phyloP scores from a whole-genome alignment of 1,284 basidiomycete genomes.

The Cryptococcus sp. region DNA sequence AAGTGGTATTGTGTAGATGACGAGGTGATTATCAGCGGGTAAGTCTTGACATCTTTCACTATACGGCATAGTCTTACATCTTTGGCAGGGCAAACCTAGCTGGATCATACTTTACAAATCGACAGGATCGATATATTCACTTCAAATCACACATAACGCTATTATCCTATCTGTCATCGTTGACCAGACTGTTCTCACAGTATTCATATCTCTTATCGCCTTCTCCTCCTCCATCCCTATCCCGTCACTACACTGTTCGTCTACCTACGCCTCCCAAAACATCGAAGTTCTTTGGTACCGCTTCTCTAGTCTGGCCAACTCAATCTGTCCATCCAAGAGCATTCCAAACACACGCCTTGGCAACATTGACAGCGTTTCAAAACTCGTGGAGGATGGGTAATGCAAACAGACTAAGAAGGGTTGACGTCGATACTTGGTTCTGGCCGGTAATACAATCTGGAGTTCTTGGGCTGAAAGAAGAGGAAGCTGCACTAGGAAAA shows the following conservation, averaged over 20 bases:
- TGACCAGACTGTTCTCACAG: constrained; percentile 63
- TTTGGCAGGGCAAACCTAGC: constrained; percentile 82
- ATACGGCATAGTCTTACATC: not conserved
- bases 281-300: constrained; percentile 6
- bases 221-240: constrained; percentile 27
- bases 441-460: constrained; percentile 82
- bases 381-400: constrained; percentile 42
- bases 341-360: constrained; percentile 38
- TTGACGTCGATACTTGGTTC: constrained; percentile 56
- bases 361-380: constrained; percentile 45
- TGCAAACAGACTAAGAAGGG: constrained; percentile 28
- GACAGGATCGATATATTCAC: constrained; percentile 89
- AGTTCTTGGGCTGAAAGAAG: constrained; percentile 73
- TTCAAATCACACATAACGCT: constrained; percentile 62
- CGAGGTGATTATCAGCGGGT: constrained; percentile 90
- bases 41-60: constrained; percentile 40
- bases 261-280: constrained; percentile 14
- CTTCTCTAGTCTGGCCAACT: constrained; percentile 39
- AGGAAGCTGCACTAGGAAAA: constrained; percentile 60
- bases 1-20: constrained; percentile 94
- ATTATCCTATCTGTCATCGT: constrained; percentile 76
- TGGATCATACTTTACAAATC: constrained; percentile 87
- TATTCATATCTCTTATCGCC: constrained; percentile 70
- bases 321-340: constrained; percentile 36
- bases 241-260: constrained; percentile 30